Evolutionary conservation across 2,329 filamentous ascomycete species (phyloP), one percentile per base, ranked within the genome.

Genomic region (Aspergillus sp.): DNA sequence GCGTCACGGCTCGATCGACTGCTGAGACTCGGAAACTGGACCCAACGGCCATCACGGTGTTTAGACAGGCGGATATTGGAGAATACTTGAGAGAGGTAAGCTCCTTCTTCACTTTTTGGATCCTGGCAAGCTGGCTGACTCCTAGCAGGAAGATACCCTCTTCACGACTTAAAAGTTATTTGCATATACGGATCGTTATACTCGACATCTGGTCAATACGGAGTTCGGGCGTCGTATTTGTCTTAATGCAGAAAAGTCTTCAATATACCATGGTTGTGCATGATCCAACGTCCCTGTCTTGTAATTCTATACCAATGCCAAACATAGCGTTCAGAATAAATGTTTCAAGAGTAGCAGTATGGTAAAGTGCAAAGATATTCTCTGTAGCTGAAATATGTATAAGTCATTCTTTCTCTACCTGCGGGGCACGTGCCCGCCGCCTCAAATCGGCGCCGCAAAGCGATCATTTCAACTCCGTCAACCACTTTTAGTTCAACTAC

Each of bases 11-110:
- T n/a, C 79, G 89, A 64, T 88, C 85, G 53, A 94, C 89, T 4
- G 82, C 85, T 15, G 90, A 96, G 68, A 84, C 87, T 22, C 79
- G 89, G 62, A 80, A 88, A 56, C 68, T 96, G 59, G 93, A 96
- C 54, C 93, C 93, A 0, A 98, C 93, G 0, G 89, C 85, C 9
- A 85, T 96, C 52, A 85, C 88, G 7, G 85, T 86, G 47, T 97
- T 96, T 71, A 79, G 91, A 56, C 93, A 98, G 73, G 88, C 88
- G 1, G 93, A 98, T 74, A 86, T 88, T 58, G 93, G 93, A 60
- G 91, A 97, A 73, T 98, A 95, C 65, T 75, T 98, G 63, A 82
- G 93, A 64, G 91, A 97, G 63, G 74, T 74, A 57, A 52, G 63
- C 7, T 13, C 17, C 5, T 7, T 19, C 13, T n/a, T n/a, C 9